phyloP scores from a whole-genome alignment of 2,329 filamentous ascomycete genomes.

The Aspergillus nomiae region DNA sequence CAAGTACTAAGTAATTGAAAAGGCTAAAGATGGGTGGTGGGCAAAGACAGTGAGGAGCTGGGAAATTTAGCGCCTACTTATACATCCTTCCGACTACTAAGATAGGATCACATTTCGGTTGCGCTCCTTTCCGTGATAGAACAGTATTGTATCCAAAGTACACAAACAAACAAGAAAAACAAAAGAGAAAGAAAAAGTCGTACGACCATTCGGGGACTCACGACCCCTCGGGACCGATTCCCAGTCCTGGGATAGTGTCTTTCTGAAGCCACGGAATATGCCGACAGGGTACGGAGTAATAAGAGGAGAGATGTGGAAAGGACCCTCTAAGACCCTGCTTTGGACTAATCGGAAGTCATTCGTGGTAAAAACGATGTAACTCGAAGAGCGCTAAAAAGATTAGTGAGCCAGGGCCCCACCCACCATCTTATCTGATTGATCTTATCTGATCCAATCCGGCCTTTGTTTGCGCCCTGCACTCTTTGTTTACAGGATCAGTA shows the following conservation, averaged over 20 bases:
- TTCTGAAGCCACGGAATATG: background rate
- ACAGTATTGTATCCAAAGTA: background rate
- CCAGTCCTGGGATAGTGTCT: background rate
- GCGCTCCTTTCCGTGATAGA: background rate
- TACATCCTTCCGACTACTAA: background rate
- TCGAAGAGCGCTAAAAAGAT: background rate
- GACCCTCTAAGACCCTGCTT: background rate
- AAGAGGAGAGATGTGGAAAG: background rate
- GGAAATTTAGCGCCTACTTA: background rate
- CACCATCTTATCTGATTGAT: conserved; percentile 12
- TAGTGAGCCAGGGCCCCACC: background rate
- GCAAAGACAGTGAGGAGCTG: background rate
- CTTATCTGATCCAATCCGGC: conserved; percentile 9
- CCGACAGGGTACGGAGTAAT: background rate
- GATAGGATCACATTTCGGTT: background rate
- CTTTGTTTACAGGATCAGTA: background rate
- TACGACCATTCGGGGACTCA: background rate
- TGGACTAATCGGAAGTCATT: background rate
- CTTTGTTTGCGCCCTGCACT: background rate
- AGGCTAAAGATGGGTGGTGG: background rate
- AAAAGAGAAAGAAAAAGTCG: background rate
- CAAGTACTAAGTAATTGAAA: background rate
- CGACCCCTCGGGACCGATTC: background rate
- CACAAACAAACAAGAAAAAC: background rate
- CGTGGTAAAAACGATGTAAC: background rate